A percentile compares a stretch with the other conserved stretches of the same genome.
phyloP scores from a whole-genome alignment of 441 rosid species.

The Codiaeum variegatum region DNA sequence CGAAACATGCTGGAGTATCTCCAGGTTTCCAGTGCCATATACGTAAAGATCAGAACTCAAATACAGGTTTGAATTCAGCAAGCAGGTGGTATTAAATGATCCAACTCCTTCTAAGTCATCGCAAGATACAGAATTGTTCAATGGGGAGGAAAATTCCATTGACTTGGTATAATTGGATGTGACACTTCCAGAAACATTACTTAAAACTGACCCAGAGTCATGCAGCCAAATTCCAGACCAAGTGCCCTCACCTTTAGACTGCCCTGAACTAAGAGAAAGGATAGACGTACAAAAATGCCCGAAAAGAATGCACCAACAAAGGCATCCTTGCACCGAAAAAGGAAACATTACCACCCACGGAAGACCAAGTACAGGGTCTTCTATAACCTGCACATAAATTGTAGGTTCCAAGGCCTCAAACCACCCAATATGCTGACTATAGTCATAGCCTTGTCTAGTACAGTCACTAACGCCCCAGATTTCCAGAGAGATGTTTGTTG shows the following conservation, averaged over 20 bases:
- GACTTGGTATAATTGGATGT: conserved; percentile 21
- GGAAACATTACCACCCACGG: conserved; percentile 36
- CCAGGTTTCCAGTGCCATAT: conserved; percentile 74
- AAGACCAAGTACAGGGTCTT: conserved; percentile 18
- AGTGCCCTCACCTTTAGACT: conserved; percentile 24
- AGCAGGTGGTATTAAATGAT: conserved; percentile 80
- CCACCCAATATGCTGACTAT: background rate
- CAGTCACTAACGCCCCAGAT: background rate
- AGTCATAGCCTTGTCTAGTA: conserved; percentile 11
- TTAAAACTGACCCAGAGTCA: conserved; percentile 28
- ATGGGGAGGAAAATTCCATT: conserved; percentile 18
- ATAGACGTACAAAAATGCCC: conserved; percentile 29
- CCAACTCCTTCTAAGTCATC: conserved; percentile 87
- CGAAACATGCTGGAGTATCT: conserved; percentile 66
- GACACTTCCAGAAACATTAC: conserved; percentile 29
- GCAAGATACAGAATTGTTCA: conserved; percentile 45
- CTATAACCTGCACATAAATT: conserved; percentile 17
- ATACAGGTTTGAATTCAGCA: conserved; percentile 65
- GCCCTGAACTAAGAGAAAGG: conserved; percentile 36
- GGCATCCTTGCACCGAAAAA: conserved; percentile 39
- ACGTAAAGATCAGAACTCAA: conserved; percentile 55
- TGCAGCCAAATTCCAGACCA: conserved; percentile 26
- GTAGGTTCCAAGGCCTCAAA: conserved; percentile 15
- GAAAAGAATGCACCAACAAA: conserved; percentile 48
- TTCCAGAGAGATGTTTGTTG: conserved; percentile 9